Percentiles rank a stretch among this genome's conserved stretches.
These are phyloP conservation scores for Neurospora pannonica DNA, from an alignment of 495 filamentous ascomycete species.

Conservation along the genomic window DNA sequence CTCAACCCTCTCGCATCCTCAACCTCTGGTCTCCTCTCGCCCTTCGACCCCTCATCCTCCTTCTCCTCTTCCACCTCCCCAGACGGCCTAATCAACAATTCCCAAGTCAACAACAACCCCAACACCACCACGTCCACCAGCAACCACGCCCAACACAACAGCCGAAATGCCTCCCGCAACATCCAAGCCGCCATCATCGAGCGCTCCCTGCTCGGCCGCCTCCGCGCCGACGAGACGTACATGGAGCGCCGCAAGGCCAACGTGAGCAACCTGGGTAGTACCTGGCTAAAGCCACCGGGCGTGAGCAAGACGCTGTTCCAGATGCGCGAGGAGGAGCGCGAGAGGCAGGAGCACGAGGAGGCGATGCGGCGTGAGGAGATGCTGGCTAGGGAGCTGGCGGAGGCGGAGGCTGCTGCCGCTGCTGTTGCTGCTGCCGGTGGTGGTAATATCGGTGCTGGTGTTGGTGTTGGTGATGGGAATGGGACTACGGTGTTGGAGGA, in stretches of 20 bases:
- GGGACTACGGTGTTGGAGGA: constrained; percentile 10
- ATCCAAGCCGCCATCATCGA: constrained; percentile 23
- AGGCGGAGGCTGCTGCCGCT: constrained; percentile 39
- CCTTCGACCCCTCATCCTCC: constrained; percentile 14
- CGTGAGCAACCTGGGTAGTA: constrained; percentile 63
- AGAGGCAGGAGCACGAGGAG: constrained; percentile 69
- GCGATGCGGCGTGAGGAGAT: constrained; percentile 62
- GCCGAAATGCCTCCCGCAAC: constrained; percentile 3
- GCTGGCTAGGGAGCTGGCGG: constrained; percentile 53
- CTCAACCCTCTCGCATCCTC: constrained; percentile 30
- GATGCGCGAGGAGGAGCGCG: constrained; percentile 66
- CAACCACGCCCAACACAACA: constrained; percentile 2
- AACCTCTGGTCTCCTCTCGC: constrained; percentile 5
- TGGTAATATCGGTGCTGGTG: background rate
- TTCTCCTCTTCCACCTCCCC: constrained; percentile 4
- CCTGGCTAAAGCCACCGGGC: constrained; percentile 73
- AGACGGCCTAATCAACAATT: constrained; percentile 12
- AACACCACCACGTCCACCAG: background rate
- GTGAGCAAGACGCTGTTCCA: constrained; percentile 67
- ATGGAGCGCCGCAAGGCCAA: constrained; percentile 59
- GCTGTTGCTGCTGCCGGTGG: constrained; percentile 26
- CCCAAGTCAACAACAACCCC: constrained; percentile 15
- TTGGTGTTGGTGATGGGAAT: background rate
- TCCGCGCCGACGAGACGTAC: constrained; percentile 59
- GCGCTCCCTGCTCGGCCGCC: constrained; percentile 47